Evolutionary conservation across 2,329 filamentous ascomycete genomes (phyloP), one percentile per base, ranked within the genome.

Genomic region (Aspergillus oerlinghausenensis): DNA sequence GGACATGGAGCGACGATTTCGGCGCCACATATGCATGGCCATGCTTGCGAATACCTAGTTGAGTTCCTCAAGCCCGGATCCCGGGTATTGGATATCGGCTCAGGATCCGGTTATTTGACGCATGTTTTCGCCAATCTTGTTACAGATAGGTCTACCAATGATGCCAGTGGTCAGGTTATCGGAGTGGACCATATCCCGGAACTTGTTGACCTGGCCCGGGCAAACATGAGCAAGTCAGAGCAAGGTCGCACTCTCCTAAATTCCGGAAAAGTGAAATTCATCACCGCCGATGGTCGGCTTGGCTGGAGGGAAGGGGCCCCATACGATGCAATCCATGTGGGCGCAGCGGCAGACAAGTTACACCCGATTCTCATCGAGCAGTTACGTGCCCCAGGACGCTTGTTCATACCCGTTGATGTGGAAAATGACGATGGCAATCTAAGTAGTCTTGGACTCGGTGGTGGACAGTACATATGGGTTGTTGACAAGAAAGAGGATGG

Each of bases 281-380:
- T 92, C 1, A 80, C 85, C 0, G 92, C 86, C 0, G 92, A 97
- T 75, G 89, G 88, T 1, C 75, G 89, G 4, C 80, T 83, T 60
- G 88, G 88, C 1, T 88, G 83, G 81, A 67, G 79, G 1, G 82
- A 81, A 75, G 55, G 75, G 67, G 66, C 83, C 76, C 59, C 85
- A 0, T 99, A 93, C 80, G 91, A 97, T 80, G 92, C 89, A 2
- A 97, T 99, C 58, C 94, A 97, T 70, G 94, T 97, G 2, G 94
- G 94, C 0, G 94, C 94, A 0, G 89, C 91, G 7, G 93, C 93
- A 0, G 82, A 77, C 25, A 82, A 85, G 67, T 75, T 96, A 54
- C 92, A 96, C 70, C 70, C 82, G 19, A 82, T 84, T 57, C 75
- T 97, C 62, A 75, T 96, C 49, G 82, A 86, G 29, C 94, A 97